Evolutionary conservation across 352 stramenopile genomes (phyloP).

Genomic region (Phytophthora fragariae): DNA sequence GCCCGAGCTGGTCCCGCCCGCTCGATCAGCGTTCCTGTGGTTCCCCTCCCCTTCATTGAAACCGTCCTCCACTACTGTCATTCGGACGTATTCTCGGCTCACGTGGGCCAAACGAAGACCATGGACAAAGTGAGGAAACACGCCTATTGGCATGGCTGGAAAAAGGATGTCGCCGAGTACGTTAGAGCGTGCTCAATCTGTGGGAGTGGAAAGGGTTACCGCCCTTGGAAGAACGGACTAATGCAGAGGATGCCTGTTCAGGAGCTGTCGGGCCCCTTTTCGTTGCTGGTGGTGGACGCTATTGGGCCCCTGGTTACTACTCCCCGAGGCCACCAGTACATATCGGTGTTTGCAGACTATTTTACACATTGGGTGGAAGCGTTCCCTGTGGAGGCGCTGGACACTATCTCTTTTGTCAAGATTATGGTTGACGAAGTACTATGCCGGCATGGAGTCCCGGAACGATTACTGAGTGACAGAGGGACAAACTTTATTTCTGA

Average conservation of each 20-base stretch:
- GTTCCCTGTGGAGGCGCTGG: not conserved
- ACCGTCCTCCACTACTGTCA: conserved; percentile 24
- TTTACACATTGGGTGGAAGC: not conserved
- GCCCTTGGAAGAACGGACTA: not conserved
- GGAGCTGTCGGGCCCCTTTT: not conserved
- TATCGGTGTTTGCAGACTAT: not conserved
- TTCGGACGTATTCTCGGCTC: not conserved
- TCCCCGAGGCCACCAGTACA: not conserved
- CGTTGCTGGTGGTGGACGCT: not conserved
- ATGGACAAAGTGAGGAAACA: conserved; percentile 4
- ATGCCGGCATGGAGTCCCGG: not conserved
- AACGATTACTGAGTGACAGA: conserved; percentile 4
- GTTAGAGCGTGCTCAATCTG: not conserved
- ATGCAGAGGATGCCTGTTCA: conserved; percentile 11
- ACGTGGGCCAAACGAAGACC: conserved; percentile 4
- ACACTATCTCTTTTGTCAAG: not conserved
- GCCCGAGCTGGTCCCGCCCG: not conserved
- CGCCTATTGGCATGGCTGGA: not conserved
- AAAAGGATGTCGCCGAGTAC: not conserved
- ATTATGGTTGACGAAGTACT: conserved; percentile 2
- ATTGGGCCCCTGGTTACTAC: not conserved
- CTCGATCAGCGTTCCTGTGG: not conserved
- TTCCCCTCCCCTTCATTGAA: conserved; percentile 1
- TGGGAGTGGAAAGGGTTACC: not conserved
- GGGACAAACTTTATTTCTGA: conserved; percentile 1